Percentiles rank a stretch among this genome's conserved stretches.
Evolutionary conservation across 148 eudicot species (phyloP).

Genomic region (Rhododendron ovatum): DNA sequence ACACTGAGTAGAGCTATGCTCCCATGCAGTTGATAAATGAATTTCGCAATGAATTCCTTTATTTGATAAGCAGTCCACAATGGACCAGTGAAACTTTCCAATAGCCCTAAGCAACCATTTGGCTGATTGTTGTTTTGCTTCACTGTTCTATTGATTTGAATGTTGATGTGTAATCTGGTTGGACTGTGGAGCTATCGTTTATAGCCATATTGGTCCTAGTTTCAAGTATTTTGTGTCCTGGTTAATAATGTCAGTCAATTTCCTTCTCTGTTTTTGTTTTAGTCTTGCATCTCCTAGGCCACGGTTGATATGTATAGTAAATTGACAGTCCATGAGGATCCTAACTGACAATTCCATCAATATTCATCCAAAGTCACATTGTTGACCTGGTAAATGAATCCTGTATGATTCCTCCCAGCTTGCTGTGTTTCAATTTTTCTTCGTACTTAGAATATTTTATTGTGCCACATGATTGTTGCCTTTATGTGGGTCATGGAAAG

Average conservation of each 20-base stretch:
- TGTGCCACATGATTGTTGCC: background rate
- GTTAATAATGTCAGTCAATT: background rate
- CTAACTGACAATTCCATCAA: background rate
- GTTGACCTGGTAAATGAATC: background rate
- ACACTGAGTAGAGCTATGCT: background rate
- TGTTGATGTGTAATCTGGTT: background rate
- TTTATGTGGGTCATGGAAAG: background rate
- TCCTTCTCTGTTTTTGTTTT: background rate
- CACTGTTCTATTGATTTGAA: background rate
- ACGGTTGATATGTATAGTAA: background rate
- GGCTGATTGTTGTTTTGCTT: background rate
- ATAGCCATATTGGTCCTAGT: background rate
- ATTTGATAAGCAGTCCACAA: background rate
- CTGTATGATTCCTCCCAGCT: background rate
- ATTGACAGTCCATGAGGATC: background rate
- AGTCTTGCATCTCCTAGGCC: background rate
- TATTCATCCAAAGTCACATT: background rate
- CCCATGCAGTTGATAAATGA: background rate
- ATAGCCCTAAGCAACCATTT: background rate
- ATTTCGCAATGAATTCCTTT: background rate
- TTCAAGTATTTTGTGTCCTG: background rate
- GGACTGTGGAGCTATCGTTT: background rate
- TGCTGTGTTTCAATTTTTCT: background rate
- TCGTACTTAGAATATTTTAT: background rate
- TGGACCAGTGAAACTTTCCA: background rate